Evolutionary conservation across 441 rosid genomes (phyloP), one percentile per base, ranked within the genome.

Genomic region (Pelargonium citronellum): DNA sequence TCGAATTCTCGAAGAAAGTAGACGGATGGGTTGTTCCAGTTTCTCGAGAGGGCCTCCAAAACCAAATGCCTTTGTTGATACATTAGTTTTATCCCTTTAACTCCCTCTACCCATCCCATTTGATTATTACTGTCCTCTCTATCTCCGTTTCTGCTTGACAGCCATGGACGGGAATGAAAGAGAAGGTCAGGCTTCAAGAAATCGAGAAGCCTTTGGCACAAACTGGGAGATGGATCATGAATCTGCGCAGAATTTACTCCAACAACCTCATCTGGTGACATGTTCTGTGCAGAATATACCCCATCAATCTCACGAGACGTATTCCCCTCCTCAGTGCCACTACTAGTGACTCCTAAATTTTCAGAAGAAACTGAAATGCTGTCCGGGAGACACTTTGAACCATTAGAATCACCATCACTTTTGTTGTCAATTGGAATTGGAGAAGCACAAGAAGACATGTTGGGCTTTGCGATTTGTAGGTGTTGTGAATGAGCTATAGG

Each of bases 1-100:
- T 87, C 90, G 66, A 82, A 86, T 77, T 92, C 96, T 7, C 96
- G 96, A 67, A 87, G 87, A 68, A 90, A 90, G 84, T 84, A 80
- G 4, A 71, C 1, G 8, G 93, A 90, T 47, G 85, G 44, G 74
- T 61, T 83, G 51, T 81, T 85, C 79, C 78, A 79, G 74, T 74
- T 83, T 34, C 78, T 76, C 70, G 84, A 67, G 73, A 88, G 87
- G 60, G 79, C 67, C 69, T 87, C 89, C 58, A 92, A 75, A 77
- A 89, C 91, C 20, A 73, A 69, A 72, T 92, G 95, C 72, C 82
- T 73, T 67, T 62, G 63, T 15, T 34, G 82, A 74, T 53, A 67
- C 57, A 47, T 43, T 24, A 62, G 47, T 9, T 69, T 22, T 70
- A 22, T 57, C 41, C 61, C 80, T 30, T 62, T 67, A 13, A 49